A percentile compares a stretch with the other conserved stretches of the same genome.
phyloP scores from a whole-genome alignment of 108 stramenopile species.

The Schizochytrium sp. region DNA sequence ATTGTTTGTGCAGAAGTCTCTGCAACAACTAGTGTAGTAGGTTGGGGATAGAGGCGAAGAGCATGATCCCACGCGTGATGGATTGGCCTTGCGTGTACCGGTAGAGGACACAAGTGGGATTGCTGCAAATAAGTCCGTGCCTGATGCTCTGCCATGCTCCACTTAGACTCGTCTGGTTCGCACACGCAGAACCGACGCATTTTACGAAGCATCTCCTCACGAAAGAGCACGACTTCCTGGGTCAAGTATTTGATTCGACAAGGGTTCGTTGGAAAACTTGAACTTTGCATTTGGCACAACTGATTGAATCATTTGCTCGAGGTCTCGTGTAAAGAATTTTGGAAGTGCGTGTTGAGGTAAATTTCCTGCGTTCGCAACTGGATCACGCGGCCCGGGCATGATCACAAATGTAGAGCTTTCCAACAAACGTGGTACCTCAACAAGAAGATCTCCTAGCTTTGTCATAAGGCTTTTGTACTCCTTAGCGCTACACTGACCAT shows the following conservation, averaged over 20 bases:
- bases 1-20: constrained; percentile 61
- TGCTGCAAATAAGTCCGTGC: constrained; percentile 88
- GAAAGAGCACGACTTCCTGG: constrained; percentile 89
- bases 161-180: constrained; percentile 70
- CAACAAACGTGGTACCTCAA: constrained; percentile 75
- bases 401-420: constrained; percentile 83
- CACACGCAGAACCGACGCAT: constrained; percentile 82
- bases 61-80: constrained; percentile 93
- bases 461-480: constrained; percentile 76
- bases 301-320: constrained; percentile 70
- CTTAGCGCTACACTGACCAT: constrained; percentile 68
- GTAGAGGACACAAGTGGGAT: constrained; percentile 88
- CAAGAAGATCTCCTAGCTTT: constrained; percentile 79
- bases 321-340: constrained; percentile 73
- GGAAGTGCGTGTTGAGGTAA: constrained; percentile 80
- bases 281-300: constrained; percentile 61
- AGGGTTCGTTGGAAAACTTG: constrained; percentile 84
- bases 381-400: constrained; percentile 91
- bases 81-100: constrained; percentile 80
- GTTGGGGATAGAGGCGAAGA: constrained; percentile 88
- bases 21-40: constrained; percentile 84
- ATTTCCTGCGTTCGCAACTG: constrained; percentile 67
- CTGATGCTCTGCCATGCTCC: constrained; percentile 74
- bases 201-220: constrained; percentile 86
- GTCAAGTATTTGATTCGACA: constrained; percentile 86